Evolutionary conservation across 768 basidiomycete genomes (phyloP).

Genomic region (Boletus pseudo-olivaceus): DNA sequence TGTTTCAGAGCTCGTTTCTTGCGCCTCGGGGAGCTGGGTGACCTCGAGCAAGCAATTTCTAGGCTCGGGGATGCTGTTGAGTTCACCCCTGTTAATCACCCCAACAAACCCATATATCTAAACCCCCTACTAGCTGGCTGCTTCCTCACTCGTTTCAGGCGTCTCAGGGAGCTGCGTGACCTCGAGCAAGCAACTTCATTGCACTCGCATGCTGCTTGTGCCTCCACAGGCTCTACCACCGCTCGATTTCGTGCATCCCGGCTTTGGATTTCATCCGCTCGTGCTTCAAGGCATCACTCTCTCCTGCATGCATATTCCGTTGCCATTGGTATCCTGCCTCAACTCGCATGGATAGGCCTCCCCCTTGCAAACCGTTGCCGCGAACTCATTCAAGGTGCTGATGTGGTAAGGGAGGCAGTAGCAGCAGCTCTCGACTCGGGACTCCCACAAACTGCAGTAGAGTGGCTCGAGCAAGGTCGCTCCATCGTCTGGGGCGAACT

Average conservation of each 20-base stretch:
- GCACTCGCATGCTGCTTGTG: too few relatives aligned
- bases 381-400: neutral
- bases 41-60: neutral
- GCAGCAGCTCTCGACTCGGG: slow-evolving; percentile 2
- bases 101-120: too few relatives aligned
- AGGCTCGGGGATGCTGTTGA: too few relatives aligned
- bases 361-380: neutral
- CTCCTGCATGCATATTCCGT: neutral
- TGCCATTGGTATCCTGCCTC: neutral
- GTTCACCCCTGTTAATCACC: too few relatives aligned
- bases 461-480: slow-evolving; percentile 19
- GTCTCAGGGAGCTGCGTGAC: too few relatives aligned
- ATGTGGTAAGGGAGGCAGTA: slow-evolving; percentile 8
- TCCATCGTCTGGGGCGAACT: slow-evolving; percentile 13
- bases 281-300: neutral
- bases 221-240: too few relatives aligned
- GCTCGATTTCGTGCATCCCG: too few relatives aligned
- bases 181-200: too few relatives aligned
- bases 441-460: slow-evolving; percentile 3
- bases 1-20: neutral
- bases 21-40: neutral
- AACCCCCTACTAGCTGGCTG: too few relatives aligned
- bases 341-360: neutral
- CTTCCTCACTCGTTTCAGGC: too few relatives aligned
- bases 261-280: neutral